Base-by-base conservation (phyloP, 75 land plant genomes). In the Pinus albicaulis region DNA sequence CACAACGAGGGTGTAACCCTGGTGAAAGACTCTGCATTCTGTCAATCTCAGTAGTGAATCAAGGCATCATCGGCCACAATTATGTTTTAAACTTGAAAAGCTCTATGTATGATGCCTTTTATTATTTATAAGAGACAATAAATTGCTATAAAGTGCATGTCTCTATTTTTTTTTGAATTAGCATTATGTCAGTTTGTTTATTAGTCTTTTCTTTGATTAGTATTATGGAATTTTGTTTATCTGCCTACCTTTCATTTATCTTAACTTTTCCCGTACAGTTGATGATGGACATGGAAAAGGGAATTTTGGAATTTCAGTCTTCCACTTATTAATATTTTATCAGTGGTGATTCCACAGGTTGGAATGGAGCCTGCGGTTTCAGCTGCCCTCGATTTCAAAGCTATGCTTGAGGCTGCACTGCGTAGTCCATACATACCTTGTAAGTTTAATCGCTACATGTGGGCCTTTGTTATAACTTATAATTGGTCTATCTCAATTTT, bases 371-470 rank as follows among this genome's bases (percentile, higher is more conserved):
- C 89, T 14, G 80, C 83, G 57, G 89, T 86, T 55, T 85, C 88
- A 57, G 89, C 89, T 76, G 89, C 89, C 28, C 77, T 86, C 41
- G 88, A 87, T 74, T 87, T 87, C 74, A 87, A 86, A 74, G 87
- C 89, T 8, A 87, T 87, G 89, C 88, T 87, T 55, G 89, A 85
- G 75, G 89, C 89, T 63, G 89, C 89, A 20, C 84, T 87, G 17
- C 89, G 88, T 26, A 82, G 79, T 44, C 76, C 89, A 53, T 87
- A 87, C 68, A 76, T 81, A 75, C 84, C 88, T 82, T 74, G 89
- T 87, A 84, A 48, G 80, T 52, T 70, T 7, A 28, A 63, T 28
- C 24, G 68, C 31, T 19, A 34, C 20, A 64, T 28, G 68, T 64
- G 68, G n/a, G 34, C 34, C 34, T 59, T 64, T 64, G 7, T 64